Base-by-base conservation (phyloP, 768 basidiomycete genomes). In the Tricholoma matsutake region DNA sequence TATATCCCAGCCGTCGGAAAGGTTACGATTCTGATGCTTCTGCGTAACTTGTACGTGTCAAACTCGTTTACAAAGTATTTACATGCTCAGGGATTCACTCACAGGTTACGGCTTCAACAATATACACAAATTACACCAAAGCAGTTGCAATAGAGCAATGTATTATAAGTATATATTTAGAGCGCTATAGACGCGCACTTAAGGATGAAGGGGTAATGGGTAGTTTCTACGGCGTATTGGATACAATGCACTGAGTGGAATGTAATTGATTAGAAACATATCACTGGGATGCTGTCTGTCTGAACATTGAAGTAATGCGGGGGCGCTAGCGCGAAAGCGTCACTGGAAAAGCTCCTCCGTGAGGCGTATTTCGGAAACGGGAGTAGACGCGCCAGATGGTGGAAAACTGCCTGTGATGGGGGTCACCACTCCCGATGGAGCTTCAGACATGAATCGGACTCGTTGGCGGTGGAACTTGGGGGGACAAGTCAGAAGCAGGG, bases 1-100 rank as follows among this genome's bases (percentile, higher is more conserved):
- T 98, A 98, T 73, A 82, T 98, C 64, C 95, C 96, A 8, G 89
- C 93, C 5, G 94, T 99, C n/a, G 97, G 97, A 18, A 97, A 96
- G 76, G 91, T 97, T 60, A 99, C 97, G 1, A 97, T 98, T 65
- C 78, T 96, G 70, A 96, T 99, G 93, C 82, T 99, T n/a, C 83
- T 97, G 68, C 85, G 96, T 52, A 99, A 99, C 72, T 70, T 99
- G 91, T 95, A 71, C 70, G 93, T 79, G 35, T 47, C 47, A 51
- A 55, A 54, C 60, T 47, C 13, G 37, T 57, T 55, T 57, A 51
- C 18, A 52, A 28, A 20, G 61, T 39, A 52, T 7, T 6, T 45
- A 31, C 13, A 9, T 59, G 45, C 31, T 25, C 9, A 52, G 49
- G 20, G 58, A 59, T 54, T n/a, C 45, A 45, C 55, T 39, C 63